These are phyloP conservation scores for Fomitopsis serialis DNA, from an alignment of 768 basidiomycete species.

Conservation along the genomic window DNA sequence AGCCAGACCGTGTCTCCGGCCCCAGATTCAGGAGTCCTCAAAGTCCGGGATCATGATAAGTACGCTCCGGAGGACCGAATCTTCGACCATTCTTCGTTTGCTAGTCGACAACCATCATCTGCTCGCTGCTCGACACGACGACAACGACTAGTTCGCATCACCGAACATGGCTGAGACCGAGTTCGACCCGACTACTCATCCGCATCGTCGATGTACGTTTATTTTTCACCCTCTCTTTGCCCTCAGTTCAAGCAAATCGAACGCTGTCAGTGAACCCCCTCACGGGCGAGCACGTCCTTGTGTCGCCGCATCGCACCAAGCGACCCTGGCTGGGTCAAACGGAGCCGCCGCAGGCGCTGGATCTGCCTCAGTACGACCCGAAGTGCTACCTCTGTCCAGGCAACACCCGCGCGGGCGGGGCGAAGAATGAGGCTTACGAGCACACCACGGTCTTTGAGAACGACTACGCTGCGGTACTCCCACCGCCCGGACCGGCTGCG, in stretches of 20 bases:
- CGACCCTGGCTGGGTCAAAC: slow-evolving; percentile 90
- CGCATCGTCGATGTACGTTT: slow-evolving; percentile 64
- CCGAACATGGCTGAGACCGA: slow-evolving; percentile 1
- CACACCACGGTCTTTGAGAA: slow-evolving; percentile 71
- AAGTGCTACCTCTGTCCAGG: slow-evolving; percentile 87
- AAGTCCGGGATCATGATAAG: no score
- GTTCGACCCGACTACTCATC: slow-evolving; percentile 59
- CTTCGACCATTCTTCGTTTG: no score
- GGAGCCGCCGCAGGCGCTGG: slow-evolving; percentile 51
- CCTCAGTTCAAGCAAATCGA: background rate
- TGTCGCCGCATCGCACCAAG: slow-evolving; percentile 86
- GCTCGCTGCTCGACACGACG: background rate
- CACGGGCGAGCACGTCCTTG: slow-evolving; percentile 68
- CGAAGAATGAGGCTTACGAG: slow-evolving; percentile 61
- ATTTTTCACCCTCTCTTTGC: background rate
- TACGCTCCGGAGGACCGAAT: no score
- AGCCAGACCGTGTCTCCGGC: background rate
- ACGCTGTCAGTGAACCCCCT: slow-evolving; percentile 67
- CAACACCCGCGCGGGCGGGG: slow-evolving; percentile 69
- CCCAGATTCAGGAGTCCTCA: no score
- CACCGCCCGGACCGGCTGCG: slow-evolving; percentile 49
- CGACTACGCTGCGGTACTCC: slow-evolving; percentile 78
- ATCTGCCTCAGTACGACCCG: slow-evolving; percentile 61
- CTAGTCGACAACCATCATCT: background rate
- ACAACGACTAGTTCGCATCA: background rate